phyloP scores from a whole-genome alignment of 805 yeast species.

The Zygosaccharomyces kombuchaensis region DNA sequence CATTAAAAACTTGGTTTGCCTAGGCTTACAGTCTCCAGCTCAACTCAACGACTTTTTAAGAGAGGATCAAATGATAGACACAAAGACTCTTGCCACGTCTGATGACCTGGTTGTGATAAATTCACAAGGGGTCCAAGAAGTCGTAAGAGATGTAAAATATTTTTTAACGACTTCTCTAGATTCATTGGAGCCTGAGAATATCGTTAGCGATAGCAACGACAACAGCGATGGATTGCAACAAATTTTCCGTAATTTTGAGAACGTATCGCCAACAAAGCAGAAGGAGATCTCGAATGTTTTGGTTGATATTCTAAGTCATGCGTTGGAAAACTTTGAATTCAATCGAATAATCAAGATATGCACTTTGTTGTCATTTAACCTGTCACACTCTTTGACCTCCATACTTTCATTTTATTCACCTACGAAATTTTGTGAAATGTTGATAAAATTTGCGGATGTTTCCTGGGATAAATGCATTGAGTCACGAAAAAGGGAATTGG shows the following conservation, averaged over 20 bases:
- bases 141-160: slow-evolving; percentile 29
- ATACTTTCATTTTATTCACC: slow-evolving; percentile 47
- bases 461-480: slow-evolving; percentile 29
- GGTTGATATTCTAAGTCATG: slow-evolving; percentile 31
- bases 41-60: slow-evolving; percentile 36
- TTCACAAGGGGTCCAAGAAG: slow-evolving; percentile 34
- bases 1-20: slow-evolving; percentile 41
- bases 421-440: slow-evolving; percentile 38
- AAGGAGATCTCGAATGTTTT: slow-evolving; percentile 41
- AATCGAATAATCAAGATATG: slow-evolving; percentile 47
- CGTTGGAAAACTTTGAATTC: slow-evolving; percentile 41
- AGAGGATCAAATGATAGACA: slow-evolving; percentile 39
- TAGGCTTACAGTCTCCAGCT: slow-evolving; percentile 37
- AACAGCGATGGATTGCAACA: slow-evolving; percentile 51
- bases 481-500: slow-evolving; percentile 15
- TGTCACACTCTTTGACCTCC: slow-evolving; percentile 38
- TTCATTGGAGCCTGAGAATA: slow-evolving; percentile 29
- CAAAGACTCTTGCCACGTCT: slow-evolving; percentile 29
- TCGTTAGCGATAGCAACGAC: slow-evolving; percentile 44
- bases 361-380: slow-evolving; percentile 45
- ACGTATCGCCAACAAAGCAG: slow-evolving; percentile 45
- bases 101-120: slow-evolving; percentile 35
- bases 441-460: slow-evolving; percentile 50
- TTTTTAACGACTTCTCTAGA: slow-evolving; percentile 27
- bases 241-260: slow-evolving; percentile 45